Evolutionary conservation across 768 basidiomycete species (phyloP), one percentile per base, ranked within the genome.

Genomic region (Gelatoporia subvermispora): DNA sequence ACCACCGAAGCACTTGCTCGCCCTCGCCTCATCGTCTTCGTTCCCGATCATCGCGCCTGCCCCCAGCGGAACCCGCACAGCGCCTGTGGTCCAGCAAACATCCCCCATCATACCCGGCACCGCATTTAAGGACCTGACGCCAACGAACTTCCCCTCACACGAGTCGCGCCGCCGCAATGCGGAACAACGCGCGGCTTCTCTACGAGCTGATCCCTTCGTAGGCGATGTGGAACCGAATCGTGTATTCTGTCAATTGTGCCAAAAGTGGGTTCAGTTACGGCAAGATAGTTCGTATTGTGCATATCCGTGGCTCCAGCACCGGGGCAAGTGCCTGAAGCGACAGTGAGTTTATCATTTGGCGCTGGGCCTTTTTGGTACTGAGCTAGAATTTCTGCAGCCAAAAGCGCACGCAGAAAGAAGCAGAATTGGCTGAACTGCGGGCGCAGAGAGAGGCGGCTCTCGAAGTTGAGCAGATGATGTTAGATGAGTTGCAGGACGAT

Each of bases 191-290:
- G 85, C 83, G 0, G 84, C 84, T 9, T 78, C 79, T 2, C 73
- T 91, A 31, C 73, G 82, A 5, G 77, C 81, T 1, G 88, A 91
- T 63, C 59, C 67, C 0, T 71, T 87, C 7, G 77, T 88, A 45
- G 76, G 74, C 17, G 74, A 79, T 47, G 88, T 90, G 28, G 86
- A 89, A 58, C 82, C 85, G 0, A 62, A 63, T 47, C 63, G 66
- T 13, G 85, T 89, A 0, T 87, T 88, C 55, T 91, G 88, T 60
- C 71, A 73, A 2, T 64, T 89, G 1, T 91, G 88, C 61, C 72
- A 77, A 58, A 88, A 89, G 65, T 90, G 88, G 88, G 85, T 90
- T 1, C 88, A 89, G 64, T 72, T 90, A 17, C 65, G 88, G 36
- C 86, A 88, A 61, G 87, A 90, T 56, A 81, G 79, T 51, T 78